Base-by-base conservation (phyloP, 352 stramenopile species). In the Pythium dissotocum region DNA sequence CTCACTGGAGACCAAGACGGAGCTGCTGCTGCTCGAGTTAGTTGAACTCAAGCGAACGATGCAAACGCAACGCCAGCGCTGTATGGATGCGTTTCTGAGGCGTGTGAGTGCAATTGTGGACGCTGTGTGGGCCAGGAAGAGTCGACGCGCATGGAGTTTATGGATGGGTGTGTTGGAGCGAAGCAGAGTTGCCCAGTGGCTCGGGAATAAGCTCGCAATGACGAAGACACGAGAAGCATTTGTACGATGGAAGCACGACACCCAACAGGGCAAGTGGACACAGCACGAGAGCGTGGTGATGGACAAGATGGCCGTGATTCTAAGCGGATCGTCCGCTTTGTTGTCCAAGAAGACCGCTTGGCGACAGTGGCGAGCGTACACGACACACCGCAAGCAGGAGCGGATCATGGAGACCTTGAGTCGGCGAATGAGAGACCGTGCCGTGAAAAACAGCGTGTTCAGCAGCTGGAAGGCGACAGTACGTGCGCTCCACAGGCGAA, bases 21-120 rank as follows among this genome's bases (percentile, higher is more conserved):
- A 78, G 57, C 26, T 46, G 9, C 26, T 80, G 65, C 46, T 78
- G 8, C 48, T 80, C 0, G 55, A 76, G 33, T 71, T 60, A 3
- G 26, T 75, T 2, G 8, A 58, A 42, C 61, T 77, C 12, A 64
- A 73, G 33, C 42, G 51, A 18, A 21, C 53, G 10, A 35, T 70
- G 5, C 28, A 40, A 2, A 51, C 35, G 24, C 49, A 70, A 44
- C 72, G 61, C 0, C 42, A 56, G 33, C 69, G 69, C 7, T 69
- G 48, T 12, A 33, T 76, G 4, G 13, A 26, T 2, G 26, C 61
- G 7, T 77, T 81, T 21, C 33, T 33, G 21, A 18, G 2, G 4
- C 54, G 30, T 8, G 13, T 75, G 4, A 36, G 8, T 14, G 24
- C 6, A 4, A 63, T 79, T 0, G 13, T 71, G 24, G 51, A 66